Base-by-base conservation (phyloP, 352 stramenopile genomes). In the Elongisporangium prolatum region DNA sequence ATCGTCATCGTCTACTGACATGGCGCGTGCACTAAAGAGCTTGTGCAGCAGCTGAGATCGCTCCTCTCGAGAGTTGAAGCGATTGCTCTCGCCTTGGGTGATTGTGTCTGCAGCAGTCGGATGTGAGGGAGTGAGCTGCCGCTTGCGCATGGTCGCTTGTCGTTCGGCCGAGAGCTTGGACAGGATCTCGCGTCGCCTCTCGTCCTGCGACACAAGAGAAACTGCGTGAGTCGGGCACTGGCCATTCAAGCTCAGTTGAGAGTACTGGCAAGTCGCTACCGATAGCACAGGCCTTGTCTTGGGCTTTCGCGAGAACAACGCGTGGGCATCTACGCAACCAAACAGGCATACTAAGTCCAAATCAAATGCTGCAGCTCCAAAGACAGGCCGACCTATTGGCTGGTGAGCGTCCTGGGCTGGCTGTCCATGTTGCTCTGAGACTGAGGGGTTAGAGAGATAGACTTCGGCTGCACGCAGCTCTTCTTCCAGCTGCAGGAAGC, bases 111-210 rank as follows among this genome's bases (percentile, higher is more conserved):
- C 57, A 37, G 53, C 50, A 16, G 20, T 28, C 34, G 25, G 14
- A 28, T 38, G 38, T 4, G 57, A 54, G 1, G 28, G 28, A 38
- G 28, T 1, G 28, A 38, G 25, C 58, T 47, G 44, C 9, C 52
- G 53, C 6, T 37, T n/a, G 13, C 64, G 66, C 9, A 84, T 64
- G 25, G 68, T 65, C 2, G 74, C 57, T 56, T 87, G 72, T 6
- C 83, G 63, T 40, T 90, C 80, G 0, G 74, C 67, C 0, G 77
- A 87, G 7, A 92, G 52, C 57, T 89, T 92, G 10, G 72, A 67
- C 14, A 92, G 60, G 50, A 92, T 89, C 47, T 90, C 74, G 25
- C 70, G 69, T 28, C 83, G 55, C 48, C 83, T 61, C 18, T 88
- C 72, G 61, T 88, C 78, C 75, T 88, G 55, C 22, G 2, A 67